These are phyloP conservation scores for Tricholoma hemisulphureum DNA, from an alignment of 768 basidiomycete genomes.

Conservation along the genomic window DNA sequence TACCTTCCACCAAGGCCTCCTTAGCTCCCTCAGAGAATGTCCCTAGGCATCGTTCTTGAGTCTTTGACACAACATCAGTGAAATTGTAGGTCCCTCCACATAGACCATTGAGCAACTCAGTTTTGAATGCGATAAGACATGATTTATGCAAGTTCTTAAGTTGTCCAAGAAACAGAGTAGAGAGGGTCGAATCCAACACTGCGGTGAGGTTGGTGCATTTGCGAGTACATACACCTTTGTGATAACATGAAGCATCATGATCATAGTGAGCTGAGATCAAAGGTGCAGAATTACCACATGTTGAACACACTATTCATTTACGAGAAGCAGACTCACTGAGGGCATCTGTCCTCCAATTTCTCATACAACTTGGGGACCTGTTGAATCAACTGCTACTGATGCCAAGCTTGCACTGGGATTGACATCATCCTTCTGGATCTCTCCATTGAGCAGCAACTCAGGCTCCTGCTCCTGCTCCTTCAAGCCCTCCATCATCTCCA, in stretches of 20 bases:
- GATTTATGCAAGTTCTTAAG: conserved; percentile 93
- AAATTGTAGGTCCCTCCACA: conserved; percentile 85
- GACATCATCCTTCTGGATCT: not conserved
- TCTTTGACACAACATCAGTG: conserved; percentile 72
- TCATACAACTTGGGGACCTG: no score
- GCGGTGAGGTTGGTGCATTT: conserved; percentile 83
- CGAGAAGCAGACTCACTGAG: conserved; percentile 52
- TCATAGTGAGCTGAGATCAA: conserved; percentile 75
- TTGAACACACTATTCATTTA: not conserved
- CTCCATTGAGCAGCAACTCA: not conserved
- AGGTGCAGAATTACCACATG: conserved; percentile 2
- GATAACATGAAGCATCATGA: conserved; percentile 94
- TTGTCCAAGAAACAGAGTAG: conserved; percentile 89
- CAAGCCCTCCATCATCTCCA: no score
- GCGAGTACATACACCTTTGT: conserved; percentile 87
- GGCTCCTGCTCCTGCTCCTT: not conserved
- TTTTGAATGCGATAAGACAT: conserved; percentile 75
- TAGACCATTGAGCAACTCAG: conserved; percentile 69
- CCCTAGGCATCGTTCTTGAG: conserved; percentile 57
- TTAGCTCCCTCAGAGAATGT: conserved; percentile 66
- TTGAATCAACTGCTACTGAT: no score
- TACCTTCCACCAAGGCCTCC: conserved; percentile 64
- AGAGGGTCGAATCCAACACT: conserved; percentile 73
- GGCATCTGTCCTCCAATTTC: conserved; percentile 70
- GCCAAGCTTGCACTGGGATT: not conserved